Base-by-base conservation (phyloP, 2,329 filamentous ascomycete genomes). In the Tolypocladium ophioglossoides region DNA sequence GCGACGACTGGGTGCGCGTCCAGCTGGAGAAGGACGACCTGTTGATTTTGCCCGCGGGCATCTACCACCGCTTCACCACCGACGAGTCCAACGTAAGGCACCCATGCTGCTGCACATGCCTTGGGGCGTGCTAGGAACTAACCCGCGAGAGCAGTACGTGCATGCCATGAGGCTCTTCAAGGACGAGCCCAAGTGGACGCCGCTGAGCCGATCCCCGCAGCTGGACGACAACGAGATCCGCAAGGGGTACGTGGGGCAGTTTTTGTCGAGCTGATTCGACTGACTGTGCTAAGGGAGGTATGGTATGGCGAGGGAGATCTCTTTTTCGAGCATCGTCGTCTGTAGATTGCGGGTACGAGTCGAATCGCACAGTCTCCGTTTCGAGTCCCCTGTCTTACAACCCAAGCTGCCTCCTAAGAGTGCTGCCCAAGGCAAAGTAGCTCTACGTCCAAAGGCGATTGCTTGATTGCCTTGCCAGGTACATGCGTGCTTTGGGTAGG, bases 141-240 rank as follows among this genome's bases (percentile, higher is more conserved):
- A 20, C 12, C 22, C 12, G 14, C 40, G 22, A 16, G 40, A 52
- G 50, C 62, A 96, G 91, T 96, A 92, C 67, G 89, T 96, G 61
- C 89, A 95, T 67, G 94, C 94, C 16, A 92, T 97, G 89, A 82
- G 94, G 55, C 78, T 99, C 52, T 99, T 97, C 81, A 91, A 97
- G 75, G 94, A 97, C 60, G 91, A 97, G 72, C 94, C 94, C 37
- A 96, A 97, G 74, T 99, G 94, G 94, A 97, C 91, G 38, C 88
- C 94, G 16, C 72, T 99, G 61, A 95, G 96, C 74, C 83, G 94
- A 54, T 83, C 80, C 8, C 72, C 75, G 5, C 87, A 92, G 50
- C 80, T 96, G 46, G 90, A 97, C 67, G 69, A 69, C 56, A 99
- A 97, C 72, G 73, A 78, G 52, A 87, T 85, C 68, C 83, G 94